phyloP scores from a whole-genome alignment of 139 green algal genomes.

The Chlamydomonas sphaeroides region DNA sequence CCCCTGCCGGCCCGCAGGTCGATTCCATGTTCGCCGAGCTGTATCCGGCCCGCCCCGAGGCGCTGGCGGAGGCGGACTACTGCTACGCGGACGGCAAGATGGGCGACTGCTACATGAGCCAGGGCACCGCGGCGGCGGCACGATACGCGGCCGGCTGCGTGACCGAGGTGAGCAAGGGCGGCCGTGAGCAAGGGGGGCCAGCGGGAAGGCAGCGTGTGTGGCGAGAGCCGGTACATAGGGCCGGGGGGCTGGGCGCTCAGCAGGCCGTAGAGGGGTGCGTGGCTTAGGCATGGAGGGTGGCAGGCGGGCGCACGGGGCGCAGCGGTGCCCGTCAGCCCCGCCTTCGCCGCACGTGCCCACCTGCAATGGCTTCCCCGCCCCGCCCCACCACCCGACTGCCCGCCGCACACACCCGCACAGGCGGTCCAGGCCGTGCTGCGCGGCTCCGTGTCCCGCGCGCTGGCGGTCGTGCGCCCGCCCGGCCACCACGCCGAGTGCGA shows the following conservation, averaged over 20 bases:
- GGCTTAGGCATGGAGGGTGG: too few relatives aligned
- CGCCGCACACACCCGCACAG: constrained; percentile 34
- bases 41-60: neutral
- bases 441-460: constrained; percentile 38
- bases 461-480: constrained; percentile 82
- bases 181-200: too few relatives aligned
- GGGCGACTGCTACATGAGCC: constrained; percentile 46
- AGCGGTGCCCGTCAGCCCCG: too few relatives aligned
- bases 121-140: constrained; percentile 46
- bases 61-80: neutral
- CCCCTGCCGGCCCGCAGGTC: too few relatives aligned
- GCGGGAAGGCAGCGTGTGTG: too few relatives aligned
- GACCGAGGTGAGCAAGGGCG: constrained; percentile 52
- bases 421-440: constrained; percentile 46
- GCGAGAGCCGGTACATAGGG: too few relatives aligned
- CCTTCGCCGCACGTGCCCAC: too few relatives aligned
- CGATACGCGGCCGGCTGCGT: constrained; percentile 56
- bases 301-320: too few relatives aligned
- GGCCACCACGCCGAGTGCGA: constrained; percentile 84
- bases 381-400: too few relatives aligned
- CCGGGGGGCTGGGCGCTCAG: too few relatives aligned
- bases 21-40: constrained; percentile 20
- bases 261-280: too few relatives aligned
- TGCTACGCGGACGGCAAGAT: constrained; percentile 22
- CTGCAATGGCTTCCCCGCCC: too few relatives aligned